phyloP scores from a whole-genome alignment of 139 green algal species.

The Yamagishiella unicocca region DNA sequence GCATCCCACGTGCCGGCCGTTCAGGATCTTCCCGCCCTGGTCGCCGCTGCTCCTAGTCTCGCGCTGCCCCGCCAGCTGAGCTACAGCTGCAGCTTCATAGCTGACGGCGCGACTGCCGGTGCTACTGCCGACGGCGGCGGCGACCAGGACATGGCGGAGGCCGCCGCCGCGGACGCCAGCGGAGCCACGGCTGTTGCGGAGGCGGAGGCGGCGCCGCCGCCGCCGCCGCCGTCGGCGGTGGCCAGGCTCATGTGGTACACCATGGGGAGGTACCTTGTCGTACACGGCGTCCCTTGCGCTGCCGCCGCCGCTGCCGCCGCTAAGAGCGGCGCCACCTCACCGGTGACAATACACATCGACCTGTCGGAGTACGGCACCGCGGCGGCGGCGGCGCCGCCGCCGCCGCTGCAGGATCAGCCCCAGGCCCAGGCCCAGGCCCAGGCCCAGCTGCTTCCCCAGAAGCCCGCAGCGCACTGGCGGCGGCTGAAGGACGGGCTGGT shows the following conservation, averaged over 20 bases:
- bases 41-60: background rate
- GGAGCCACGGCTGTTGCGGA: background rate
- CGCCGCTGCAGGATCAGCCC: background rate
- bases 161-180: background rate
- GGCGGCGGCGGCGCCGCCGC: background rate
- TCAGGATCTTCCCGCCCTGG: background rate
- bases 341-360: conserved; percentile 12
- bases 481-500: conserved; percentile 25
- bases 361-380: conserved; percentile 20
- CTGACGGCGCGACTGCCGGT: background rate
- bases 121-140: background rate
- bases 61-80: conserved; percentile 2
- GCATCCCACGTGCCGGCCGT: no score
- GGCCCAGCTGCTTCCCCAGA: background rate
- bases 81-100: conserved; percentile 13
- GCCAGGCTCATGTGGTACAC: conserved; percentile 25
- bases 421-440: no score
- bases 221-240: background rate
- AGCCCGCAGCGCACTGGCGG: background rate
- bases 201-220: background rate
- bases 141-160: background rate
- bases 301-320: background rate
- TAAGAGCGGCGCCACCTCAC: background rate
- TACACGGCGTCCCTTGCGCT: background rate
- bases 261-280: conserved; percentile 33